These are phyloP conservation scores for Calycina marina DNA, from an alignment of 2,329 filamentous ascomycete genomes.

Conservation along the genomic window DNA sequence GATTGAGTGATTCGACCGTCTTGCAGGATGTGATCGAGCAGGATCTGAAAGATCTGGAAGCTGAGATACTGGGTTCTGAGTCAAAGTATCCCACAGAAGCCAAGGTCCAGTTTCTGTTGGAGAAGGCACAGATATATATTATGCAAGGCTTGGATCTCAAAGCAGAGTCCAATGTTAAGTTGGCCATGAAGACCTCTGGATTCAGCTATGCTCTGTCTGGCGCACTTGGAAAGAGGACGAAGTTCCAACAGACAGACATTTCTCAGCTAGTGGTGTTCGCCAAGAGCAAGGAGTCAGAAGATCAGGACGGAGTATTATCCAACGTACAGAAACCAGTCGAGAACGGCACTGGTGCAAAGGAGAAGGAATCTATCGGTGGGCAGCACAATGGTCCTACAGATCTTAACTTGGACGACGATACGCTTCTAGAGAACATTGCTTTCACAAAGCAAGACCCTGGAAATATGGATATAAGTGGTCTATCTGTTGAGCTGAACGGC, in stretches of 20 bases:
- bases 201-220: slow-evolving; percentile 78
- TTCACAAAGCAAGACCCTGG: slow-evolving; percentile 46
- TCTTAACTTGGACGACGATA: slow-evolving; percentile 79
- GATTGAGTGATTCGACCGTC: slow-evolving; percentile 39
- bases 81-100: slow-evolving; percentile 30
- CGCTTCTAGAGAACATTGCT: slow-evolving; percentile 72
- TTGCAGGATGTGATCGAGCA: slow-evolving; percentile 46
- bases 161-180: slow-evolving; percentile 54
- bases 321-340: slow-evolving; percentile 10
- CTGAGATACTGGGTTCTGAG: slow-evolving; percentile 26
- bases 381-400: slow-evolving; percentile 42
- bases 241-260: slow-evolving; percentile 62
- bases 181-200: slow-evolving; percentile 49
- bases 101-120: slow-evolving; percentile 61
- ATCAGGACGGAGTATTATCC: slow-evolving; percentile 3
- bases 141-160: slow-evolving; percentile 69
- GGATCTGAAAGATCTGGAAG: slow-evolving; percentile 35
- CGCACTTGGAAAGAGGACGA: slow-evolving; percentile 71
- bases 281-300: slow-evolving; percentile 41
- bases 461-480: slow-evolving; percentile 25
- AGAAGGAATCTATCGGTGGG: slow-evolving; percentile 16
- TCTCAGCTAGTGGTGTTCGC: slow-evolving; percentile 89
- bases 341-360: slow-evolving; percentile 12
- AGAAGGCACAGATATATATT: slow-evolving; percentile 70
- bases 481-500: slow-evolving; percentile 47